Conservation (phyloP, 164 flowering plant genomes). For the Tinospora cordifolia region DNA sequence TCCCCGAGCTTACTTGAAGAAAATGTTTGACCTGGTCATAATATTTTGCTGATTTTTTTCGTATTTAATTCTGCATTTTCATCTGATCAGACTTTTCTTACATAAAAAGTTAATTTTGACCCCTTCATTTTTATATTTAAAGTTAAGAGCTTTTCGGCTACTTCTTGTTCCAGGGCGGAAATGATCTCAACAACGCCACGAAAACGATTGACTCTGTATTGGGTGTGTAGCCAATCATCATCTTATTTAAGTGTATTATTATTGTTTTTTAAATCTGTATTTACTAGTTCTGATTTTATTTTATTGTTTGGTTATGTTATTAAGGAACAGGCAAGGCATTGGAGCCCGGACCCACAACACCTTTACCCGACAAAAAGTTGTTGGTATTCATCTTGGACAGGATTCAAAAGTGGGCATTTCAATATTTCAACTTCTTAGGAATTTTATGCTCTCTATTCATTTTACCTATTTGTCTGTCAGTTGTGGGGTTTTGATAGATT, state of each 20-base stretch:
- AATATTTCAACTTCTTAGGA: conserved; percentile 8
- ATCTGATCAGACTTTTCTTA: too few relatives aligned
- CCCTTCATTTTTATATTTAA: too few relatives aligned
- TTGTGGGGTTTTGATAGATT: conserved; percentile 8
- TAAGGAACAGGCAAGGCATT: conserved; percentile 49
- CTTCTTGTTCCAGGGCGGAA: too few relatives aligned
- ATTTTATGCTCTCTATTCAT: background rate
- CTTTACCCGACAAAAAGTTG: conserved; percentile 88
- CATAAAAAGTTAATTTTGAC: too few relatives aligned
- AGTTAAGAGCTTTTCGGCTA: too few relatives aligned
- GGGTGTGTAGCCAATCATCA: conserved; percentile 32
- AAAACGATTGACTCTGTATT: conserved; percentile 48
- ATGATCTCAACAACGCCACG: conserved; percentile 12
- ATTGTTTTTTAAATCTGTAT: background rate
- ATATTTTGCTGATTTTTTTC: too few relatives aligned
- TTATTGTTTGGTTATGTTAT: conserved; percentile 14
- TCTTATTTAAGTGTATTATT: conserved; percentile 5
- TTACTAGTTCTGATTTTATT: conserved; percentile 3
- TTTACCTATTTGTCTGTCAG: conserved; percentile 11
- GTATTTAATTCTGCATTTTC: too few relatives aligned
- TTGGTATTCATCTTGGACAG: conserved; percentile 84
- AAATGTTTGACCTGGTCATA: too few relatives aligned
- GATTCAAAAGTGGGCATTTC: conserved; percentile 71
- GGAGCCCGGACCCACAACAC: conserved; percentile 68
- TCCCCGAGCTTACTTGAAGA: too few relatives aligned